Base-by-base conservation (phyloP, 768 basidiomycete genomes). In the Coprinellus micaceus region DNA sequence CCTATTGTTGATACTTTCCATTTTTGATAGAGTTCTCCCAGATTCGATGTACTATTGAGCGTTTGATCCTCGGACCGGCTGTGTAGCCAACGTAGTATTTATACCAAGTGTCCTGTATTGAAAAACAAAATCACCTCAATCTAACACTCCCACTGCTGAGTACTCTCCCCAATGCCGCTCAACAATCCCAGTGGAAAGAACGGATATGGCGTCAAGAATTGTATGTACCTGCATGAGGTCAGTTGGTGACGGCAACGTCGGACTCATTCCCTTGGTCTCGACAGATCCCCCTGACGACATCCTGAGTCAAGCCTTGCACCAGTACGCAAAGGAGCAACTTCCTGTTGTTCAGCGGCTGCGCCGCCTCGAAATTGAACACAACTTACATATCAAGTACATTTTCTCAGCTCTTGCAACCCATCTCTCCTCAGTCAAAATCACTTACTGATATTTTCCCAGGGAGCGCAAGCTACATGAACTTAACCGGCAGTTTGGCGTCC, bases 311-410 rank as follows among this genome's bases (percentile, higher is more conserved):
- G 36, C 61, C 1, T 29, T 64, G 3, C 45, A 47, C 50, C 59
- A 62, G 47, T 64, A 64, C 54, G 56, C 61, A 19, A 60, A 57
- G 49, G 63, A 64, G 49, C 45, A 51, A 26, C 61, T 64, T 6
- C 40, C 46, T 12, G 40, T 45, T 10, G n/a, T 17, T 37, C 9
- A 37, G 17, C 36, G 36, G 9, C 36, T 37, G 9, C 9, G 9
- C 9, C 9, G 36, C 9, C 36, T 37, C 9, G 17, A 37, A 17
- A 17, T 17, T 9, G 36, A 37, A 37, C 17, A 9, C 36, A 37
- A 37, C 36, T 17, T 37, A 17, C 9, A 37, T 9, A 37, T 37
- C 36, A 37, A 37, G 36, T 37, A 17, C 36, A 17, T 37, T 37
- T n/a, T n/a, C n/a, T n/a, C n/a, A n/a, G n/a, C n/a, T n/a, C n/a